Percentiles rank a stretch among this genome's conserved stretches.
Evolutionary conservation across 495 filamentous ascomycete species (phyloP).

Genomic region (Amorphotheca resinae): DNA sequence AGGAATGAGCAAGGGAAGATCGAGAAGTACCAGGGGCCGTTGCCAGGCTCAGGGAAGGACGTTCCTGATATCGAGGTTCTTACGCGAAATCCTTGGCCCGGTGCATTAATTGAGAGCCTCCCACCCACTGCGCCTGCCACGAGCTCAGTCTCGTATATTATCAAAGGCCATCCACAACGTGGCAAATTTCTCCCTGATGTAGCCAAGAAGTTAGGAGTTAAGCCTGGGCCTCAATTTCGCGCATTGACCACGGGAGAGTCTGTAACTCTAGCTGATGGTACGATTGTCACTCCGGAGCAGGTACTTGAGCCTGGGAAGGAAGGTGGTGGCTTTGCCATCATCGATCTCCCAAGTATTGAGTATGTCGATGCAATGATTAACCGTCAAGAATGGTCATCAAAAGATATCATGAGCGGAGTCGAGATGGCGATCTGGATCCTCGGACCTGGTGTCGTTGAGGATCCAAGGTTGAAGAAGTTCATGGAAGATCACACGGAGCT

Average conservation of each 20-base stretch:
- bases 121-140: slow-evolving; percentile 50
- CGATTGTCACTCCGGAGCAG: slow-evolving; percentile 42
- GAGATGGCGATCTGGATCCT: slow-evolving; percentile 71
- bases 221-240: slow-evolving; percentile 35
- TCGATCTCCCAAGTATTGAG: slow-evolving; percentile 58
- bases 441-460: slow-evolving; percentile 47
- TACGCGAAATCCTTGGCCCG: slow-evolving; percentile 75
- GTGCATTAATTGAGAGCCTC: slow-evolving; percentile 45
- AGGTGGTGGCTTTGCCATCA: slow-evolving; percentile 59
- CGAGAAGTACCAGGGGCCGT: slow-evolving; percentile 52
- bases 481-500: slow-evolving; percentile 45
- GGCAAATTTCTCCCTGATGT: slow-evolving; percentile 64
- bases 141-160: slow-evolving; percentile 72
- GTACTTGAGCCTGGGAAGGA: slow-evolving; percentile 26
- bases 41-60: slow-evolving; percentile 34
- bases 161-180: slow-evolving; percentile 57
- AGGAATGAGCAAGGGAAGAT: slow-evolving; percentile 53
- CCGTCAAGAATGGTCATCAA: slow-evolving; percentile 60
- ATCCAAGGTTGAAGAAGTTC: slow-evolving; percentile 52
- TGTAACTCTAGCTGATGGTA: slow-evolving; percentile 40
- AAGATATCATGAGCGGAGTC: slow-evolving; percentile 51
- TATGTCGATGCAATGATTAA: slow-evolving; percentile 56
- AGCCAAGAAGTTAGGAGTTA: slow-evolving; percentile 49
- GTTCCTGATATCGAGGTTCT: slow-evolving; percentile 59
- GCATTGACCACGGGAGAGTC: slow-evolving; percentile 36